Base-by-base conservation (phyloP, 768 basidiomycete genomes). In the Paxillus ammoniavirescens region DNA sequence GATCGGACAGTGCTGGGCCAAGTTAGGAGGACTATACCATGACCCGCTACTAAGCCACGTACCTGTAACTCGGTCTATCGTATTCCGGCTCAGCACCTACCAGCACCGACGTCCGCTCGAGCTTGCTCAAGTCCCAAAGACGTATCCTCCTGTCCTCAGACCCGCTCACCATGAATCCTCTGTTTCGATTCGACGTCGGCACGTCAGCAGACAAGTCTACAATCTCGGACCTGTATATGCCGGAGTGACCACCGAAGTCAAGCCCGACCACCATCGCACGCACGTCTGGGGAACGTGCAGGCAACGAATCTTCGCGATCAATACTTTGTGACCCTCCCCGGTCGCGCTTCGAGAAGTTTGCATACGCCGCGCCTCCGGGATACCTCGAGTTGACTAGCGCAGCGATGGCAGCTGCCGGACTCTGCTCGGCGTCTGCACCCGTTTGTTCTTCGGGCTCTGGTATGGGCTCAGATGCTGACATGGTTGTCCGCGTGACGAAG, bases 81-180 rank as follows among this genome's bases (percentile, higher is more conserved):
- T 77, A 72, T 49, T 94, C 93, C 17, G 76, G 75, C 58, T 91
- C 91, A 2, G 82, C 72, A 2, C 92, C 91, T 65, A 88, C 93
- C 50, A 98, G 72, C 17, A 98, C 79, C 0, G 81, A 76, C 10
- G 93, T 92, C 30, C 85, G 80, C 53, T 90, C 86, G 26, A 86
- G 67, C 60, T 79, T 82, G 8, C 76, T 82, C 53, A 97, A 66
- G 69, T 98, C 94, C 94, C 93, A 98, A 57, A 92, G 76, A 23
- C 93, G 79, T 38, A 99, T 77, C 60, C 85, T 87, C 46, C 87
- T 80, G 70, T 99, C 97, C 61, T 95, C 91, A 0, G 94, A 96
- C 1, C 92, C 96, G 21, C 82, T 93, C 28, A 98, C 72, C 69
- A 96, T 77, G 67, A 86, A 98, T 0, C 90, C 92, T 33, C 81